Conservation (phyloP, 2,329 filamentous ascomycete species). For the Aspergillus ustus region DNA sequence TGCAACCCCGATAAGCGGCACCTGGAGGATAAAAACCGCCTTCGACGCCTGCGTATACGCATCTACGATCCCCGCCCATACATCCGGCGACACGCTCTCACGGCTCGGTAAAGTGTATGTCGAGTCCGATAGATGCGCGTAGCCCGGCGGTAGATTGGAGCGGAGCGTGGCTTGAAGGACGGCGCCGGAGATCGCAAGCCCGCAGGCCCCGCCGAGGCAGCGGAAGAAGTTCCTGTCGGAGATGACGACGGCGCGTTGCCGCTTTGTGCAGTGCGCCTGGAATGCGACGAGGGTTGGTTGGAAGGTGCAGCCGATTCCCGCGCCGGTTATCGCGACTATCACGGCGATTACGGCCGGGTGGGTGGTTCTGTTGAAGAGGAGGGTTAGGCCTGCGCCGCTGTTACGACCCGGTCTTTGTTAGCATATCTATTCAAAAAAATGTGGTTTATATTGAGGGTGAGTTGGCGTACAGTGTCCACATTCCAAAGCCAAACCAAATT, state of each 20-base stretch:
- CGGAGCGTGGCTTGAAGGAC: constrained; percentile 48
- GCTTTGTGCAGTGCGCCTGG: constrained; percentile 61
- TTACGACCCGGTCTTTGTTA: not conserved
- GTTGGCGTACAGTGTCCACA: constrained; percentile 53
- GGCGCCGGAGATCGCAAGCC: constrained; percentile 62
- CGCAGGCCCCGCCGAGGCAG: constrained; percentile 61
- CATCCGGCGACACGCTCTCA: constrained; percentile 34
- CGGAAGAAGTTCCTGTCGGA: constrained; percentile 67
- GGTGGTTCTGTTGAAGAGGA: constrained; percentile 54
- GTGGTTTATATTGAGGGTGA: not conserved
- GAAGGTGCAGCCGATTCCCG: constrained; percentile 59
- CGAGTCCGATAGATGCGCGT: constrained; percentile 44
- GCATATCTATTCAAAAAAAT: not conserved
- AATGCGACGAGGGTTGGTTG: constrained; percentile 61
- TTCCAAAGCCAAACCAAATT: constrained; percentile 54
- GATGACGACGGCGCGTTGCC: constrained; percentile 65
- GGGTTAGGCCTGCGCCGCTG: constrained; percentile 57
- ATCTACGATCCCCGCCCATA: constrained; percentile 49
- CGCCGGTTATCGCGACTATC: constrained; percentile 56
- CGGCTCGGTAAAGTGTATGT: constrained; percentile 43
- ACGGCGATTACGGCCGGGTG: constrained; percentile 55
- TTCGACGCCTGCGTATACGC: constrained; percentile 60
- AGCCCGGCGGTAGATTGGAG: constrained; percentile 45
- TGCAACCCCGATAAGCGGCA: constrained; percentile 58
- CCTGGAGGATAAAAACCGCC: constrained; percentile 61